Percentiles rank a stretch among this genome's conserved stretches.
phyloP scores from a whole-genome alignment of 306 rosid genomes.

The Clitoria ternatea region DNA sequence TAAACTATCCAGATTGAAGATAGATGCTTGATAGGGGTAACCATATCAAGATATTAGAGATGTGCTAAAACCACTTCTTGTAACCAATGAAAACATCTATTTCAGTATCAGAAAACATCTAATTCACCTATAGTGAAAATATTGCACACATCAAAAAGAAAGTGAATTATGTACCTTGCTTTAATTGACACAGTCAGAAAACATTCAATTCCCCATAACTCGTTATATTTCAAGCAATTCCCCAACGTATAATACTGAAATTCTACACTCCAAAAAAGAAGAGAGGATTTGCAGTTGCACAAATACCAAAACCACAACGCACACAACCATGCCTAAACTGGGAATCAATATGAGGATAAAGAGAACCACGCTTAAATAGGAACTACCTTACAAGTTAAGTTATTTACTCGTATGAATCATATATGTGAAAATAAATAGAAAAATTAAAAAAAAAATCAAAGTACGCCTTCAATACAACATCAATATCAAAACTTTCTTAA shows the following conservation, averaged over 20 bases:
- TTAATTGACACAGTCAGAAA: background rate
- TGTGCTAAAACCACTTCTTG: background rate
- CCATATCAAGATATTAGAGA: background rate
- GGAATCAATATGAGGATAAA: constrained; percentile 20
- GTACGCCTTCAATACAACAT: background rate
- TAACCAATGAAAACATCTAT: background rate
- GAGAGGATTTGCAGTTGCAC: background rate
- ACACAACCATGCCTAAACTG: constrained; percentile 14
- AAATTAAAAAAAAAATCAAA: background rate
- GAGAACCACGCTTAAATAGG: background rate
- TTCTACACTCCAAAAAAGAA: background rate
- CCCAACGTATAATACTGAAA: background rate
- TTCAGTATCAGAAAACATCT: background rate
- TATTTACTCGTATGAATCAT: background rate
- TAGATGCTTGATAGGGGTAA: background rate
- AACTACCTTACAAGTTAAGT: constrained; percentile 2
- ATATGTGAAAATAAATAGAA: background rate
- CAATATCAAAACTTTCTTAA: background rate
- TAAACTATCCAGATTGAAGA: background rate
- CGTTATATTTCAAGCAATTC: background rate
- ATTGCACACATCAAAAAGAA: background rate
- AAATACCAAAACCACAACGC: background rate
- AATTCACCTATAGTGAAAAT: background rate
- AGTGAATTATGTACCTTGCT: background rate
- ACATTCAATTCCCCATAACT: background rate